Conservation (phyloP, 192 early-diverging fungal species). For the Paraglomus brasilianum region DNA sequence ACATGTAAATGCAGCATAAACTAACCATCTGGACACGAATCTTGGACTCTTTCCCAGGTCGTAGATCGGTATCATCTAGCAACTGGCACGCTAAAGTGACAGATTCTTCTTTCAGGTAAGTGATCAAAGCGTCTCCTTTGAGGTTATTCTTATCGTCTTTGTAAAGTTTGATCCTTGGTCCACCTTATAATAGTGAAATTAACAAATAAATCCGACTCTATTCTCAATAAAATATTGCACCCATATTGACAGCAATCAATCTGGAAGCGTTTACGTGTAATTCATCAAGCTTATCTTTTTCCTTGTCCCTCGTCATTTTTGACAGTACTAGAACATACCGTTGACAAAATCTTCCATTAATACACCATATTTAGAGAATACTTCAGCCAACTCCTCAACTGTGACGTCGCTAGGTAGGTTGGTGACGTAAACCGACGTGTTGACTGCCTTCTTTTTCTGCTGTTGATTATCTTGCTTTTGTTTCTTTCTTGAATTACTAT, state of each 20-base stretch:
- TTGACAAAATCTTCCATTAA: conserved; percentile 66
- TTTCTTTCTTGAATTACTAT: conserved; percentile 44
- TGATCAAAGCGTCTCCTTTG: conserved; percentile 93
- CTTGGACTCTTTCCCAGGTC: conserved; percentile 55
- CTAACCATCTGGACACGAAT: conserved; percentile 71
- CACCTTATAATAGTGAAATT: conserved; percentile 46
- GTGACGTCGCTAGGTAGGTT: conserved; percentile 80
- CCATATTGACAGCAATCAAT: not conserved
- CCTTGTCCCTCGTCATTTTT: not conserved
- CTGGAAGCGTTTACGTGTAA: not conserved
- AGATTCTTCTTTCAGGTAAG: conserved; percentile 88
- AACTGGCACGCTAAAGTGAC: conserved; percentile 83
- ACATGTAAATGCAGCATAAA: not conserved
- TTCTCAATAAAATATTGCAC: not conserved
- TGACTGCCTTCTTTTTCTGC: conserved; percentile 52
- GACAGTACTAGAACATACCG: not conserved
- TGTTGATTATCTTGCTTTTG: conserved; percentile 43
- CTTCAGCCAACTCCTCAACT: conserved; percentile 71
- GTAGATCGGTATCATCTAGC: conserved; percentile 83
- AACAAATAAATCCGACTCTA: not conserved
- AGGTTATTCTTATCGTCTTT: conserved; percentile 58
- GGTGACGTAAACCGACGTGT: conserved; percentile 84
- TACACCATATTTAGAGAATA: conserved; percentile 77
- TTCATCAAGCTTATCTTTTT: not conserved
- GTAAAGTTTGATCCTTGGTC: conserved; percentile 92